Percentiles rank a stretch among this genome's conserved stretches.
These are phyloP conservation scores for Tolypocladium sp. DNA, from an alignment of 2,329 filamentous ascomycete genomes.

Conservation along the genomic window DNA sequence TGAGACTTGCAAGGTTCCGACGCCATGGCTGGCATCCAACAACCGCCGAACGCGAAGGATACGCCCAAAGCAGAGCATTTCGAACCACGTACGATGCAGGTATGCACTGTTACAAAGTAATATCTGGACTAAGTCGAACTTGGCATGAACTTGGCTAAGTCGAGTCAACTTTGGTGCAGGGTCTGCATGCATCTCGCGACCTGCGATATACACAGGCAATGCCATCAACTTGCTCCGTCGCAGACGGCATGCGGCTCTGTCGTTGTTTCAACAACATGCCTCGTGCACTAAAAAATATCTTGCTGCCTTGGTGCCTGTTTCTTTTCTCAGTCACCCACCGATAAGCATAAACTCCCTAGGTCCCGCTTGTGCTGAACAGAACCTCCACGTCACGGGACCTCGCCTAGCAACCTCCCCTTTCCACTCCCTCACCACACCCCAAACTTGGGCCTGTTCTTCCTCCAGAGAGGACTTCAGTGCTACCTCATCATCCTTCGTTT, in stretches of 20 bases:
- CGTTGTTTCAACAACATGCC: background rate
- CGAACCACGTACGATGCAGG: background rate
- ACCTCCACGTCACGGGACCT: background rate
- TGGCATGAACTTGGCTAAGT: too few relatives aligned
- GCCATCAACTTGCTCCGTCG: background rate
- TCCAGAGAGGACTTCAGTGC: background rate
- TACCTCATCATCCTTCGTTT: background rate
- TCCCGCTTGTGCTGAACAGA: background rate
- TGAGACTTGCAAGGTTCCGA: too few relatives aligned
- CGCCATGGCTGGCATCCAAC: background rate
- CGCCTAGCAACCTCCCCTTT: background rate
- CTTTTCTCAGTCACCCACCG: background rate
- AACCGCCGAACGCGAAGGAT: background rate
- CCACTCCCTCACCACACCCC: background rate
- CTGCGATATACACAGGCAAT: background rate
- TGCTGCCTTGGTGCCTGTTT: background rate
- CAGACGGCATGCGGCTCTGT: background rate
- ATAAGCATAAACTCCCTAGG: background rate
- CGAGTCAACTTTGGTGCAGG: too few relatives aligned
- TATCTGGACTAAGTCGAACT: too few relatives aligned
- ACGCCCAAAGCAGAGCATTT: background rate
- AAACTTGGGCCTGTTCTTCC: background rate
- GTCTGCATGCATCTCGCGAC: background rate
- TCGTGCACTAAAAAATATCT: background rate
- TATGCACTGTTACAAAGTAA: background rate